These are phyloP conservation scores for Dimargaris xerosporica DNA, from an alignment of 192 early-diverging fungal genomes.

Conservation along the genomic window DNA sequence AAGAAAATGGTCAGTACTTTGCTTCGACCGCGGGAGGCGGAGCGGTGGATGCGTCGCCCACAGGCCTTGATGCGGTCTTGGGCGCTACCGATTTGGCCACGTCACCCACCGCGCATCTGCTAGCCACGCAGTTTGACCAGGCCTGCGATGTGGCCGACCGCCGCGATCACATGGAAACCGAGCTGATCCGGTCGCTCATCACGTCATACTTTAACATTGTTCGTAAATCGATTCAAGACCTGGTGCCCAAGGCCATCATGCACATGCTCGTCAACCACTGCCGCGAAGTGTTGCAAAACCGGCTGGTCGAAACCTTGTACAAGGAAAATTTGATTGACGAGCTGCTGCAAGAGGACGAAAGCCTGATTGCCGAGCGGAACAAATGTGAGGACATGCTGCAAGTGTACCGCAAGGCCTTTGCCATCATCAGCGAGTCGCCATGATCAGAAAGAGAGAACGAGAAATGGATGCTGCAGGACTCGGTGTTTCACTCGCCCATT, in stretches of 20 bases:
- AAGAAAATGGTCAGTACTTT: not conserved
- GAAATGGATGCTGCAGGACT: no score
- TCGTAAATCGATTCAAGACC: constrained; percentile 62
- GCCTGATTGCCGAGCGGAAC: constrained; percentile 48
- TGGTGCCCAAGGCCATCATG: constrained; percentile 74
- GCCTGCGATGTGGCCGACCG: constrained; percentile 16
- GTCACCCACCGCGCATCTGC: not conserved
- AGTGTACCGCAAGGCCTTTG: constrained; percentile 64
- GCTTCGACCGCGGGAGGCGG: not conserved
- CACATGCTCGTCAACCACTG: constrained; percentile 62
- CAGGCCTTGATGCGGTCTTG: not conserved
- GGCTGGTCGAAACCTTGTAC: constrained; percentile 56
- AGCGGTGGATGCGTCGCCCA: not conserved
- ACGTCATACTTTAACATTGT: constrained; percentile 65
- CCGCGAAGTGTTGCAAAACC: constrained; percentile 57
- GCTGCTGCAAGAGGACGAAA: constrained; percentile 61
- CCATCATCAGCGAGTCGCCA: constrained; percentile 37
- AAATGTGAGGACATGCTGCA: constrained; percentile 64
- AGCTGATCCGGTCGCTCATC: constrained; percentile 65
- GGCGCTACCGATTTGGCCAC: not conserved
- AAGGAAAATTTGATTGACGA: constrained; percentile 51
- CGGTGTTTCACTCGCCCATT: no score
- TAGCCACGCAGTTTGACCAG: constrained; percentile 3
- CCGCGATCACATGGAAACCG: constrained; percentile 61
- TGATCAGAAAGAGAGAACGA: not conserved